Evolutionary conservation across 495 filamentous ascomycete species (phyloP).

Genomic region (Hypoxylon trugodes): DNA sequence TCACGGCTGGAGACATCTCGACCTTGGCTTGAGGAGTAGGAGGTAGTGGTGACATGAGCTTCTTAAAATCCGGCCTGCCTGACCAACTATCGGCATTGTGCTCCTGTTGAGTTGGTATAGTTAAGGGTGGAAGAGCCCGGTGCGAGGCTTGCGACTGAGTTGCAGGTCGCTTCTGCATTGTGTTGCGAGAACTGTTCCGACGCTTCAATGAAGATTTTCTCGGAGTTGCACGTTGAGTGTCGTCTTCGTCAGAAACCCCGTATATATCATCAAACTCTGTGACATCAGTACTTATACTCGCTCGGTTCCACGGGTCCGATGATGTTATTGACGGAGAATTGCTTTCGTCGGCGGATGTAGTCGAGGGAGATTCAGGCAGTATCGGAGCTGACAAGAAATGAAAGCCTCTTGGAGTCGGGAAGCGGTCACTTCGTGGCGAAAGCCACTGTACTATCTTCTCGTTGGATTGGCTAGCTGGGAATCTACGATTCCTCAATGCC

Average conservation of each 20-base stretch:
- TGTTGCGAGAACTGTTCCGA: conserved; percentile 44
- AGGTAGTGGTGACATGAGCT: conserved; percentile 74
- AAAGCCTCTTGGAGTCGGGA: conserved; percentile 66
- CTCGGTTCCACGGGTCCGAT: conserved; percentile 61
- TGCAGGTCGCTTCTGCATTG: conserved; percentile 41
- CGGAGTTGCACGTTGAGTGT: conserved; percentile 39
- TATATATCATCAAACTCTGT: conserved; percentile 87
- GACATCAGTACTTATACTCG: conserved; percentile 62
- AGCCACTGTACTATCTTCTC: conserved; percentile 62
- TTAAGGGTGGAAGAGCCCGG: conserved; percentile 69
- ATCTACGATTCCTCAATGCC: conserved; percentile 40
- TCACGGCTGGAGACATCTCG: conserved; percentile 75
- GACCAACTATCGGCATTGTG: conserved; percentile 47
- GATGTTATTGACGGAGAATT: conserved; percentile 59
- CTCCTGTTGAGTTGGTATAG: conserved; percentile 66
- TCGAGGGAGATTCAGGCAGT: conserved; percentile 56
- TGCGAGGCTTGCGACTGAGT: conserved; percentile 41
- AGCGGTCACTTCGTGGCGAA: conserved; percentile 67
- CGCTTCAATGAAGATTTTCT: conserved; percentile 46
- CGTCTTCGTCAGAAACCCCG: conserved; percentile 76
- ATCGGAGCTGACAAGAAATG: conserved; percentile 66
- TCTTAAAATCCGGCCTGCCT: conserved; percentile 55
- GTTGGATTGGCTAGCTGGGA: conserved; percentile 53
- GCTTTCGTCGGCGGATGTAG: conserved; percentile 56
- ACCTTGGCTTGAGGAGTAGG: conserved; percentile 80